Evolutionary conservation across 805 yeast species (phyloP).

Genomic region (Candida patagonica): DNA sequence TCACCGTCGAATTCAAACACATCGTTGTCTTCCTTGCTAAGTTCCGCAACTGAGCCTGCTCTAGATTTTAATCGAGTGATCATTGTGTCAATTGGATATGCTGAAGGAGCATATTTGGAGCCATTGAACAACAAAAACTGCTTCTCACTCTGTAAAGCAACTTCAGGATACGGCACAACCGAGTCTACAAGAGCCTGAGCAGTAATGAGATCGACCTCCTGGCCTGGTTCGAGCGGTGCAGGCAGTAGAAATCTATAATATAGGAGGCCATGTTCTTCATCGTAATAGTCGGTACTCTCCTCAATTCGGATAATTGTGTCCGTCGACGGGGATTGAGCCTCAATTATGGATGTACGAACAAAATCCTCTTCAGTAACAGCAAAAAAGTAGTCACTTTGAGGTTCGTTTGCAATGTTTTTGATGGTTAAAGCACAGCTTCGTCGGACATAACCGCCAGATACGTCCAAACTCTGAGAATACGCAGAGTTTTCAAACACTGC

Average conservation of each 20-base stretch:
- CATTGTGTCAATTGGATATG: slow-evolving; percentile 43
- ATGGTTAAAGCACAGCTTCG: slow-evolving; percentile 50
- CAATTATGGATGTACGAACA: slow-evolving; percentile 37
- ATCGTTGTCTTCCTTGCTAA: slow-evolving; percentile 34
- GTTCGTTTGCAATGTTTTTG: slow-evolving; percentile 47
- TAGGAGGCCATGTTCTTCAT: slow-evolving; percentile 22
- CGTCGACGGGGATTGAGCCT: slow-evolving; percentile 29
- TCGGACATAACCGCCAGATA: slow-evolving; percentile 54
- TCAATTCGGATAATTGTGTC: slow-evolving; percentile 19
- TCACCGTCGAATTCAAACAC: slow-evolving; percentile 17
- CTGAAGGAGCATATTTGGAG: slow-evolving; percentile 47
- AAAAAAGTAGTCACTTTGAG: slow-evolving; percentile 47
- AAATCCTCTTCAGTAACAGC: slow-evolving; percentile 44
- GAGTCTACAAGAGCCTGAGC: slow-evolving; percentile 40
- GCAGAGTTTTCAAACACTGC: slow-evolving; percentile 47
- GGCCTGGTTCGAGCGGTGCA: slow-evolving; percentile 57
- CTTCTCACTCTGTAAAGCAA: slow-evolving; percentile 45
- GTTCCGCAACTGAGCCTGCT: slow-evolving; percentile 20
- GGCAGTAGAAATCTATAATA: slow-evolving; percentile 48
- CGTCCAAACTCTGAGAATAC: slow-evolving; percentile 50
- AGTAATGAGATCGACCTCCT: slow-evolving; percentile 39
- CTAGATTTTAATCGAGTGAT: slow-evolving; percentile 12
- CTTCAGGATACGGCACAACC: slow-evolving; percentile 54
- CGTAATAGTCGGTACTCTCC: slow-evolving; percentile 22
- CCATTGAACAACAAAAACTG: slow-evolving; percentile 53